phyloP scores from a whole-genome alignment of 768 basidiomycete species.

The Lactarius indigo region DNA sequence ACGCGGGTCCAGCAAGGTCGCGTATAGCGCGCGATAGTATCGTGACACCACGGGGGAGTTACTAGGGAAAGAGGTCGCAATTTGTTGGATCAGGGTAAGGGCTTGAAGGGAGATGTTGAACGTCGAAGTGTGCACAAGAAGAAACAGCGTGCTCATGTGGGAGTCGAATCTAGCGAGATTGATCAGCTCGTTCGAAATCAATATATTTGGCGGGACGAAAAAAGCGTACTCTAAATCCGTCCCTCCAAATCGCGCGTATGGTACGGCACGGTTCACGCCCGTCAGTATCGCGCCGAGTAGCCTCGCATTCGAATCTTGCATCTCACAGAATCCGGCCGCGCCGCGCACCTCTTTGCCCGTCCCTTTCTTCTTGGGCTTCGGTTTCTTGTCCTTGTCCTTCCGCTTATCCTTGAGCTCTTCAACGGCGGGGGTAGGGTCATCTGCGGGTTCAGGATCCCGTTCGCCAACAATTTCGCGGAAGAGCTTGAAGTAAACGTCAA shows the following conservation, averaged over 20 bases:
- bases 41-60: slow-evolving; percentile 50
- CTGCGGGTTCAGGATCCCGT: slow-evolving; percentile 39
- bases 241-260: slow-evolving; percentile 81
- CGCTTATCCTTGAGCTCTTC: slow-evolving; percentile 34
- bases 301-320: slow-evolving; percentile 77
- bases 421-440: slow-evolving; percentile 37
- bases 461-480: slow-evolving; percentile 86
- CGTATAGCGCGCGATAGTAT: slow-evolving; percentile 83
- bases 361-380: slow-evolving; percentile 30
- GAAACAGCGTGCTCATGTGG: slow-evolving; percentile 91
- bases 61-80: slow-evolving; percentile 53
- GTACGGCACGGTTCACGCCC: slow-evolving; percentile 92
- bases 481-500: slow-evolving; percentile 92
- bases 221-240: slow-evolving; percentile 56
- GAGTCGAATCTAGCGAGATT: slow-evolving; percentile 58
- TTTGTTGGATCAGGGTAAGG: slow-evolving; percentile 83
- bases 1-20: slow-evolving; percentile 81
- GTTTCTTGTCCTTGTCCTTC: slow-evolving; percentile 30
- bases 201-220: background rate
- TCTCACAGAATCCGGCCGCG: slow-evolving; percentile 66
- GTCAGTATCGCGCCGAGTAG: slow-evolving; percentile 88
- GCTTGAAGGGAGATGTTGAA: slow-evolving; percentile 97
- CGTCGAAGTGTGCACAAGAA: slow-evolving; percentile 91
- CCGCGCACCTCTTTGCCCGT: slow-evolving; percentile 46
- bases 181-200: background rate